Conservation (phyloP, 441 rosid species). For the Bocquillonia castaneifolia region DNA sequence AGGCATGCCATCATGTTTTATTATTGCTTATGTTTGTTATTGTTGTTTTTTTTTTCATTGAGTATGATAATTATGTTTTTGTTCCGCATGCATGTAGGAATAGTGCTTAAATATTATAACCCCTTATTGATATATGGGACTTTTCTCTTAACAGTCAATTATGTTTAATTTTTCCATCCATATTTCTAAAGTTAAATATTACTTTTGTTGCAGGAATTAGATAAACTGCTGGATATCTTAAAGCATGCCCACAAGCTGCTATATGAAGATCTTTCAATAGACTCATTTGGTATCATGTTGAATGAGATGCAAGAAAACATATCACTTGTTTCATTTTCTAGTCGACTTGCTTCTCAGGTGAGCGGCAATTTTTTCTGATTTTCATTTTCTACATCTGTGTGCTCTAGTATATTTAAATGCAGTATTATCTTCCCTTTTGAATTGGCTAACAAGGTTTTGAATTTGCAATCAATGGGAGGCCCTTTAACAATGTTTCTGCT, state of each 20-base stretch:
- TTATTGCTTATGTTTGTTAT: background rate
- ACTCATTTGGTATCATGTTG: constrained; percentile 78
- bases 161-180: background rate
- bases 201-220: constrained; percentile 71
- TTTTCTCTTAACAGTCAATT: background rate
- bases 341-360: constrained; percentile 99
- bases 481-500: background rate
- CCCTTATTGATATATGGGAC: background rate
- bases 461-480: background rate
- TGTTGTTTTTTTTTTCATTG: background rate
- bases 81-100: background rate
- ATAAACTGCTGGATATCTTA: constrained; percentile 70
- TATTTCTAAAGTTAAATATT: constrained; percentile 8
- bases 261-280: constrained; percentile 76
- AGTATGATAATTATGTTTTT: background rate
- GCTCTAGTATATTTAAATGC: background rate
- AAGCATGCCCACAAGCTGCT: constrained; percentile 80
- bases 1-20: background rate
- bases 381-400: background rate
- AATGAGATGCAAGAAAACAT: constrained; percentile 97
- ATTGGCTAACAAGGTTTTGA: background rate
- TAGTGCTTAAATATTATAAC: constrained; percentile 6
- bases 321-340: constrained; percentile 93
- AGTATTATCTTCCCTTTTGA: background rate
- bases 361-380: constrained; percentile 19